A percentile compares a stretch with the other conserved stretches of the same genome.
phyloP scores from a whole-genome alignment of 345 rosid genomes.

The Microthlaspi erraticum region DNA sequence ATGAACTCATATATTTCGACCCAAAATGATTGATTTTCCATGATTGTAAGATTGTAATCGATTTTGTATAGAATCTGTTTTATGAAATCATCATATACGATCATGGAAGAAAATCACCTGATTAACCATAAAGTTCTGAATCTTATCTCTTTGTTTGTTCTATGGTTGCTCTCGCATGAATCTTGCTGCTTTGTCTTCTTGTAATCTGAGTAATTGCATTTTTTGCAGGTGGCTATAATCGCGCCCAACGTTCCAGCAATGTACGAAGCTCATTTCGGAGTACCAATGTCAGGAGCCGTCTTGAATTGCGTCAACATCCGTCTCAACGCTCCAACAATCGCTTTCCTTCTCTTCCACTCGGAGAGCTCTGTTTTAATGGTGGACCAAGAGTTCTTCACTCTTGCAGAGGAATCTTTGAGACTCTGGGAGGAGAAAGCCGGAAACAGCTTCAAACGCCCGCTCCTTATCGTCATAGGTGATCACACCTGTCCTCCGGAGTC shows the following conservation, averaged over 20 bases:
- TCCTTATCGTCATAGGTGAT: constrained; percentile 77
- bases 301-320: constrained; percentile 79
- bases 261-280: constrained; percentile 90
- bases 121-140: neutral
- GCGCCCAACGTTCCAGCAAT: constrained; percentile 90
- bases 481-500: constrained; percentile 63
- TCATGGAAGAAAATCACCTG: neutral
- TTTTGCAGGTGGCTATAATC: constrained; percentile 73
- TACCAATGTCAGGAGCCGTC: constrained; percentile 94
- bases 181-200: constrained; percentile 25
- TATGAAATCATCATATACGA: neutral
- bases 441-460: constrained; percentile 58
- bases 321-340: constrained; percentile 70
- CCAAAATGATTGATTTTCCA: constrained; percentile 8
- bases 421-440: constrained; percentile 58
- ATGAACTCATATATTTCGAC: neutral
- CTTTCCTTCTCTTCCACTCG: constrained; percentile 86
- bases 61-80: constrained; percentile 9
- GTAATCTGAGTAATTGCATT: neutral
- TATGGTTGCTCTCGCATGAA: neutral
- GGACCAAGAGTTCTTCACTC: constrained; percentile 79
- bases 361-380: constrained; percentile 67
- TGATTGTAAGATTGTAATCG: constrained; percentile 4
- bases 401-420: constrained; percentile 78
- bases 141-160: neutral